phyloP scores from a whole-genome alignment of 208 protist species.

The Zelonia costaricensis region DNA sequence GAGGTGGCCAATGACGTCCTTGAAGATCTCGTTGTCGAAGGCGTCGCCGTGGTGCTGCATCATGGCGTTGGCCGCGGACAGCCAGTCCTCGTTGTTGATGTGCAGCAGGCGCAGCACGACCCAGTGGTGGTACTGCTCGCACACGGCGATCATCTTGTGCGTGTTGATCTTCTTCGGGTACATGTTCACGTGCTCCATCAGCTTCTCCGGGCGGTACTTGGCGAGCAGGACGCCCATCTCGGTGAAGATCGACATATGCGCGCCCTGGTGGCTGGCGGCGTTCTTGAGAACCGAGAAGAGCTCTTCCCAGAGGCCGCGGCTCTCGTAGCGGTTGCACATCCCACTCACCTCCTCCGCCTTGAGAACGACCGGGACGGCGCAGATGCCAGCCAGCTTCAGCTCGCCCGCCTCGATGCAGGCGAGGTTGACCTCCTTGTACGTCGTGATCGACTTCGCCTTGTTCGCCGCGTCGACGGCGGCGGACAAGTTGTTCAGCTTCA shows the following conservation, averaged over 20 bases:
- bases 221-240: conserved; percentile 99
- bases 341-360: conserved; percentile 97
- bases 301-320: conserved; percentile 94
- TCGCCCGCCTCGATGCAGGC: conserved; percentile 98
- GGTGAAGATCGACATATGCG: conserved; percentile 99
- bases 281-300: conserved; percentile 96
- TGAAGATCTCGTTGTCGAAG: conserved; percentile 98
- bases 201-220: conserved; percentile 99
- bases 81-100: conserved; percentile 98
- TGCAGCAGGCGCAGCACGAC: conserved; percentile 96
- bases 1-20: conserved; percentile 95
- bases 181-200: conserved; percentile 99
- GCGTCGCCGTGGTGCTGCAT: conserved; percentile 97
- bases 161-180: conserved; percentile 97
- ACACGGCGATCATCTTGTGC: conserved; percentile 96
- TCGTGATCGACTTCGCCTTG: conserved; percentile 97
- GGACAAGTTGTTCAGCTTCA: conserved; percentile 95
- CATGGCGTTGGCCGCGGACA: conserved; percentile 98
- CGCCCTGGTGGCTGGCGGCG: conserved; percentile 94
- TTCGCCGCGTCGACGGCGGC: conserved; percentile 98
- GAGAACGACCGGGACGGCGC: conserved; percentile 98
- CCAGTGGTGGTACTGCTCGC: conserved; percentile 97
- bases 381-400: conserved; percentile 98
- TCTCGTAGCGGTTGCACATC: conserved; percentile 92
- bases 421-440: conserved; percentile 97